Evolutionary conservation across 768 basidiomycete species (phyloP), one percentile per base, ranked within the genome.

Genomic region (Macrolepiota dolichaula): DNA sequence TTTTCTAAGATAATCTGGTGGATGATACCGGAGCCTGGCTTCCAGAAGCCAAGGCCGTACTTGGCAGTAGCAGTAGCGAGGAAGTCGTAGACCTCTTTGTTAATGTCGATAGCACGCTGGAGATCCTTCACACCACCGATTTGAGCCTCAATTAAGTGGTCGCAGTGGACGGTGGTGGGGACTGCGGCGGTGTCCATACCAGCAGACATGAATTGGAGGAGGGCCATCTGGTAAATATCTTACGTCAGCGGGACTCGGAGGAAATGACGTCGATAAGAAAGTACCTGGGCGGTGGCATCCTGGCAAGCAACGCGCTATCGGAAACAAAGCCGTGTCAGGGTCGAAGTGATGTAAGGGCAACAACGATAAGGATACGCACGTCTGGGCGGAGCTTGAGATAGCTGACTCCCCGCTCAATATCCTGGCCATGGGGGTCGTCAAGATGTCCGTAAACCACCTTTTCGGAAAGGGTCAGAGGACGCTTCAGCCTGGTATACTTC

Each of bases 1-100:
- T 98, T 98, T 77, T 99, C 96, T 70, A 98, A 85, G 72, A 99
- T 94, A 72, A 98, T 98, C 79, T 98, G 95, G 77, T 96, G 94
- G 67, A 99, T 98, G 75, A 99, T 99, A 79, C 96, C 96, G 69
- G 94, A 96, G 68, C 97, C 96, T 51, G 96, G 96, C 79, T 90
- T 94, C 96, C 96, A 99, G 84, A 99, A 99, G 64, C 96, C 96
- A 68, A 98, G 94, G 73, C 96, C 96, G 75, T 98, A 99, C 89
- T 95, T 96, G 53, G 96, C 96, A 50, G 94, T 96, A 51, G 91
- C 93, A 25, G 95, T 97, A 44, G 94, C 96, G 78, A 99, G 85
- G 81, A 99, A 99, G 80, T 98, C 95, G 76, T 98, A 98, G 55
- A 99, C 97, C 76, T 99, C 97, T 84, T 87, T 95, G 87, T 99